These are phyloP conservation scores for Candolleomyces eurysporus DNA, from an alignment of 768 basidiomycete species.

Conservation along the genomic window DNA sequence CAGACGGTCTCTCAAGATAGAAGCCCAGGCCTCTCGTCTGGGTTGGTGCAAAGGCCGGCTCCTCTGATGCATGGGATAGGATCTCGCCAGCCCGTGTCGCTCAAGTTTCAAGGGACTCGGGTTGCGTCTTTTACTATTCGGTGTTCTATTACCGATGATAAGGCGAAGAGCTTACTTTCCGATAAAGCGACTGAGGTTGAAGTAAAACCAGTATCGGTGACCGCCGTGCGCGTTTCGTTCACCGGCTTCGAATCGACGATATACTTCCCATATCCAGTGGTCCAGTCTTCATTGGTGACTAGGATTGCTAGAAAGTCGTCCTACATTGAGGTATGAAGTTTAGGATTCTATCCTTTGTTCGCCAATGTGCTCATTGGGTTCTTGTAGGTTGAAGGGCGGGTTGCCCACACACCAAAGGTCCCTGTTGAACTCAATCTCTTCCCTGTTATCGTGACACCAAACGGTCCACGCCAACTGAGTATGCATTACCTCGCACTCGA, in stretches of 20 bases:
- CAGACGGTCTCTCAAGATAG: constrained; percentile 10
- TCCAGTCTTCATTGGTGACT: constrained; percentile 10
- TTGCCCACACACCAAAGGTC: constrained; percentile 12
- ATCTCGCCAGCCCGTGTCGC: background rate
- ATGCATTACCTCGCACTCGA: constrained; percentile 34
- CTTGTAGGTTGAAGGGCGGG: constrained; percentile 23
- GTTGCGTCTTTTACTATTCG: background rate
- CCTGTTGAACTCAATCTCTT: constrained; percentile 24
- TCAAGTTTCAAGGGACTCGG: background rate
- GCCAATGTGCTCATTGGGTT: constrained; percentile 14
- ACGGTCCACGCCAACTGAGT: constrained; percentile 20
- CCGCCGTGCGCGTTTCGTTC: background rate
- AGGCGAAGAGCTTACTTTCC: background rate
- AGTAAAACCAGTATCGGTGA: background rate
- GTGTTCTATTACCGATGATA: background rate
- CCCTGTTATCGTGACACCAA: constrained; percentile 17
- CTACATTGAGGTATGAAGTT: constrained; percentile 41
- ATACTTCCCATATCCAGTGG: background rate
- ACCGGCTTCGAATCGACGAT: background rate
- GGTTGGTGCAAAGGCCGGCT: too few relatives aligned
- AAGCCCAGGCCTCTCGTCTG: background rate
- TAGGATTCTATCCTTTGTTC: constrained; percentile 14
- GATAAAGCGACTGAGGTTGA: background rate
- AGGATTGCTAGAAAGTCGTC: constrained; percentile 54
- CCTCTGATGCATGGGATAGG: background rate